Base-by-base conservation (phyloP, 2,329 filamentous ascomycete genomes). In the Fusarium heterosporum region DNA sequence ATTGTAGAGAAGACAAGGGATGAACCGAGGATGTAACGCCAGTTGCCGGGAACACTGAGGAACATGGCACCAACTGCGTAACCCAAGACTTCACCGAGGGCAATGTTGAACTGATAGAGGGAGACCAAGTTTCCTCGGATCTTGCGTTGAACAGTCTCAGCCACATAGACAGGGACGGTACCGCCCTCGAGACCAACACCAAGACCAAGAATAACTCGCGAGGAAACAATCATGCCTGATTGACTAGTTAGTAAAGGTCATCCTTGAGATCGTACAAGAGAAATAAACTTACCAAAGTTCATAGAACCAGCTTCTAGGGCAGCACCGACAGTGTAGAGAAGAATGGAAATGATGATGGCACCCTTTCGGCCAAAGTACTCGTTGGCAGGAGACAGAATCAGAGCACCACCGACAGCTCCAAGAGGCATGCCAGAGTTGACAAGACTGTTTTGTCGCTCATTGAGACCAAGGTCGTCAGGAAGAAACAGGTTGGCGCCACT, bases 81-180 rank as follows among this genome's bases (percentile, higher is more conserved):
- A 4, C 90, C 90, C 2, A 93, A 80, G 3, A 93, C 90, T 70
- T 92, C 90, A 28, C 90, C 90, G 0, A 93, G 82, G 0, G 90
- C 90, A 71, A 93, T 93, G 78, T 90, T 92, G 77, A 92, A 87
- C 73, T 93, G 90, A 75, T 92, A 93, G 0, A 92, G 80, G 0
- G 89, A 91, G 2, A 93, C 90, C 48, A 93, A 78, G 75, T 92
- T 92, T 68, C 90, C 90, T 70, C 90, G 86, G 25, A 91, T 83
- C 59, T 82, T 84, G 30, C 87, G 83, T 70, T 90, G 88, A 41
- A 92, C 90, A 0, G 87, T 89, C 76, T 93, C 90, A 2, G 90
- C 89, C 29, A 93, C 90, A 65, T 93, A 93, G 53, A 92, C 88
- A 1, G 89, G 89, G 6, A 92, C 90, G 0, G 90, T 92, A 74